Conservation (phyloP, 129 eudicot species). For the Ambrosia trifida region DNA sequence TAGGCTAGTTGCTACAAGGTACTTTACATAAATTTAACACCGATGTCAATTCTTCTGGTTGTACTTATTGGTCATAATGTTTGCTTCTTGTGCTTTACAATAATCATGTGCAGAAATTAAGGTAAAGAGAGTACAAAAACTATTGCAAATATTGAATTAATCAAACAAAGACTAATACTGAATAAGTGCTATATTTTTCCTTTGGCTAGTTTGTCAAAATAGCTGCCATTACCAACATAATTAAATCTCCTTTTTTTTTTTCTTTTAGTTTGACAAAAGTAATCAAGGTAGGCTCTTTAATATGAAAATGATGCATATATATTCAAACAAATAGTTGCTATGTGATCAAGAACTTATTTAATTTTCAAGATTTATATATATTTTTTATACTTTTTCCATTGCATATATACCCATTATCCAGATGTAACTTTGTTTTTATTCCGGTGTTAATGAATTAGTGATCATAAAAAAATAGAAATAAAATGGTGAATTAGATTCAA, state of each 20-base stretch:
- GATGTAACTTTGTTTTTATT: too few relatives aligned
- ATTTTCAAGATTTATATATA: conserved; percentile 15
- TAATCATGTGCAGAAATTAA: conserved; percentile 4
- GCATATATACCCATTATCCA: too few relatives aligned
- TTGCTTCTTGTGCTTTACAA: conserved; percentile 1
- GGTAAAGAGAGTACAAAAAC: too few relatives aligned
- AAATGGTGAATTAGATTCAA: too few relatives aligned
- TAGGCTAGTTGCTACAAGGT: too few relatives aligned
- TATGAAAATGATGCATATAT: background rate
- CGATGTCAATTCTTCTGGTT: background rate
- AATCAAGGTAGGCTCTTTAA: background rate
- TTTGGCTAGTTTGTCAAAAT: background rate
- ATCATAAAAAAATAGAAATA: too few relatives aligned
- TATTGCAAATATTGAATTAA: background rate
- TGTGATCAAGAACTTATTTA: background rate
- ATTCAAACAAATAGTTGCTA: background rate
- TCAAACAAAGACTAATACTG: background rate
- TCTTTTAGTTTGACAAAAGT: background rate
- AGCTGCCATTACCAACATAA: background rate
- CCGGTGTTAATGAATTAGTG: too few relatives aligned
- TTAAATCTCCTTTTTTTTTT: background rate
- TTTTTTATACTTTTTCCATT: background rate
- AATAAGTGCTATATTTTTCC: background rate
- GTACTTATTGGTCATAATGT: conserved; percentile 13
- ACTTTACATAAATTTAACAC: background rate